phyloP scores from a whole-genome alignment of 2,329 filamentous ascomycete genomes.

The Ophiosphaerella korrae region DNA sequence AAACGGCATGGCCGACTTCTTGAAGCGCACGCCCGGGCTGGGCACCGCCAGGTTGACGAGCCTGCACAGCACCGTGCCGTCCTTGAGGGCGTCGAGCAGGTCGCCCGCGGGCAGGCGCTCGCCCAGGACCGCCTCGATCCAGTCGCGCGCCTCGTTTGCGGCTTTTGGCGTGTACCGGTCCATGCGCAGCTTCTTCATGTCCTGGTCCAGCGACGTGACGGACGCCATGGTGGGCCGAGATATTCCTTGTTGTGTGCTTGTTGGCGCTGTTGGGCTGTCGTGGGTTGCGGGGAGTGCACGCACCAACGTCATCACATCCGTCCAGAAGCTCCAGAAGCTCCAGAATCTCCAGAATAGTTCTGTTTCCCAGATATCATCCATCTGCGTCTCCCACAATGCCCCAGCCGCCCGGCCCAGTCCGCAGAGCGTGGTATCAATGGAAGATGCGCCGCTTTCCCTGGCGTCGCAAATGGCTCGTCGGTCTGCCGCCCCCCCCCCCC shows the following conservation, averaged over 20 bases:
- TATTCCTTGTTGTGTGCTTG: constrained; percentile 15
- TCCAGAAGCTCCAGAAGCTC: no score
- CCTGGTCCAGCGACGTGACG: constrained; percentile 90
- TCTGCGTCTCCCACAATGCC: constrained; percentile 36
- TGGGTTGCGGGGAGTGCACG: constrained; percentile 15
- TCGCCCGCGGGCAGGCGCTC: constrained; percentile 74
- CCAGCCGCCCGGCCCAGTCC: constrained; percentile 44
- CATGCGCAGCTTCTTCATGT: constrained; percentile 90
- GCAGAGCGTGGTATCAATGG: constrained; percentile 64
- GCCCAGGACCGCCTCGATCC: constrained; percentile 83
- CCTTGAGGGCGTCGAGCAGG: constrained; percentile 82
- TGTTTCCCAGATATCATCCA: no score
- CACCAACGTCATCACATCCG: constrained; percentile 27
- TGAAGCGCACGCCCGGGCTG: constrained; percentile 83
- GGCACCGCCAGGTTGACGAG: constrained; percentile 81
- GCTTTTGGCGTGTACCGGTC: constrained; percentile 91
- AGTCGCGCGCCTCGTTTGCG: constrained; percentile 80
- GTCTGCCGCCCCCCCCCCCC: constrained; percentile 46
- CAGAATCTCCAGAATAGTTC: no score
- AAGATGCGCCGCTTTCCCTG: constrained; percentile 66
- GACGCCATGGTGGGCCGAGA: constrained; percentile 73
- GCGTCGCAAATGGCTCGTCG: constrained; percentile 64
- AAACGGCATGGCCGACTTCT: constrained; percentile 92
- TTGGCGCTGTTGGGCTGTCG: constrained; percentile 7
- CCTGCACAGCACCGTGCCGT: constrained; percentile 93